A percentile compares a stretch with the other conserved stretches of the same genome.
Conservation (phyloP, 306 rosid genomes). For the Benincasa hispida region DNA sequence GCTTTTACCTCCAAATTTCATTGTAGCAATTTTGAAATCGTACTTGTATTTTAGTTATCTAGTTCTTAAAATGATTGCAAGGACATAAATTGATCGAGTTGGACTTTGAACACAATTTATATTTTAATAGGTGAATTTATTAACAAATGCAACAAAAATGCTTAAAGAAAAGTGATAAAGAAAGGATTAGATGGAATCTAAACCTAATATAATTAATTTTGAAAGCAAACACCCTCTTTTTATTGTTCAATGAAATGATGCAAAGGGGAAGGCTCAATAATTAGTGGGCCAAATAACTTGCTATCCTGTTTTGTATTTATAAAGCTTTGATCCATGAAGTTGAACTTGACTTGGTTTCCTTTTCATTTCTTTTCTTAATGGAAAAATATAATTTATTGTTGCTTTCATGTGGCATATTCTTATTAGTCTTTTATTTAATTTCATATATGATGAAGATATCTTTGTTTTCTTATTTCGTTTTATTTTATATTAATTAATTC, state of each 20-base stretch:
- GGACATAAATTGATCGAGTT: background rate
- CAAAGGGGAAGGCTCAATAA: background rate
- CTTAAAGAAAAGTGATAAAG: background rate
- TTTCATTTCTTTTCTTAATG: background rate
- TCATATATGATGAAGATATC: background rate
- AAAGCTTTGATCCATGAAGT: background rate
- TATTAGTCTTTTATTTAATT: background rate
- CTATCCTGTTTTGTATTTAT: background rate
- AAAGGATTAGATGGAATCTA: background rate
- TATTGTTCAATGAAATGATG: background rate
- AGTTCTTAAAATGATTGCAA: background rate
- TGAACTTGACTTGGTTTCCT: background rate
- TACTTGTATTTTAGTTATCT: background rate
- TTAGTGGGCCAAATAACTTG: slow-evolving; percentile 3
- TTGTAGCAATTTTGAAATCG: background rate
- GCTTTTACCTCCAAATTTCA: too few relatives aligned
- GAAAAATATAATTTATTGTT: background rate
- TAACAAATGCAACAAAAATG: background rate
- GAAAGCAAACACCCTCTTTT: background rate
- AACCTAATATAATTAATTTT: background rate
- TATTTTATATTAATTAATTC: background rate
- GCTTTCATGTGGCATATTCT: background rate
- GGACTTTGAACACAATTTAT: too few relatives aligned
- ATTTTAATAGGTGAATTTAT: background rate
- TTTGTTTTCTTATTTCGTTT: background rate